Evolutionary conservation across 176 grass and related monocot genomes (phyloP), one percentile per base, ranked within the genome.

Genomic region (Coix lacrymajobi): DNA sequence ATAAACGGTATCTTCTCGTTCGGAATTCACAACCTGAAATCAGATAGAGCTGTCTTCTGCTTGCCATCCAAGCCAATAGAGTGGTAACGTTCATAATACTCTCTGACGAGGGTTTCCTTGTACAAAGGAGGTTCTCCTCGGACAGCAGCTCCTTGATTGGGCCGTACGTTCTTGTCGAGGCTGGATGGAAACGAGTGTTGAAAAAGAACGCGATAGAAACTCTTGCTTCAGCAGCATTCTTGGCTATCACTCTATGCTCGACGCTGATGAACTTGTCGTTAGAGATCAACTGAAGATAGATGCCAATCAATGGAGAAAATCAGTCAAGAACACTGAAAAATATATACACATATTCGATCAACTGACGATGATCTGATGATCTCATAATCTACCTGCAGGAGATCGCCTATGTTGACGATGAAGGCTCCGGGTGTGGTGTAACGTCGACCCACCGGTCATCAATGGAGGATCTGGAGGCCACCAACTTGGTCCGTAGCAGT

Each of bases 111-210:
- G 11, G 75, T 84, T 77, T 84, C 73, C 61, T 30, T 80, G 20
- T 86, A 92, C 41, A 86, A 4, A 75, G 90, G 71, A 6, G 79
- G 26, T 88, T 86, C 36, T 83, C 85, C 0, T 90, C 75, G 1
- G 82, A 92, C 43, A 92, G 4, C 10, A 92, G 8, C 63, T 95
- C 93, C 62, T 88, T 92, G 85, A 95, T 95, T 6, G 90, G 93
- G 8, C 87, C 90, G 51, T 88, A 95, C 19, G 81, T 57, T 28
- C 87, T 85, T 2, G 87, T 92, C 2, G 90, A 88, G 54, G 62
- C 38, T 5, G 79, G 79, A 29, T 80, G 45, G 1, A 87, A 83
- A 79, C 85, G 41, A n/a, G 86, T 89, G 71, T 86, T 88, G 56
- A 92, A 89, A 22, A 94, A 87, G 44, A 84, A 89, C 0, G 87